phyloP scores from a whole-genome alignment of 768 basidiomycete genomes.

The Lepiota subincarnata region DNA sequence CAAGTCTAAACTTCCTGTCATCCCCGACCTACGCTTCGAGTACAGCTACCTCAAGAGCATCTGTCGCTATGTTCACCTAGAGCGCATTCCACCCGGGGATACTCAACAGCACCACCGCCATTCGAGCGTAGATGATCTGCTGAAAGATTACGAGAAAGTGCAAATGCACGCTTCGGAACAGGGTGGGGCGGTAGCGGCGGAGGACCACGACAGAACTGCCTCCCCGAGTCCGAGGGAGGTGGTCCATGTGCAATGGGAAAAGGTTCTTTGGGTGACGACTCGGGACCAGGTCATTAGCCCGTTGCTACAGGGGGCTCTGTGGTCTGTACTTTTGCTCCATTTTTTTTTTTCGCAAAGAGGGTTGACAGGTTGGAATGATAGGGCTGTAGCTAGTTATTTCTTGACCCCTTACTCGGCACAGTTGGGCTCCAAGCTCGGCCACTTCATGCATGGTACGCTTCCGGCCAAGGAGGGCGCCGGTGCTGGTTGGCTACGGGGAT shows the following conservation, averaged over 20 bases:
- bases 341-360: not conserved
- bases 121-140: constrained; percentile 14
- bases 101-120: constrained; percentile 24
- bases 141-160: constrained; percentile 27
- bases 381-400: constrained; percentile 44
- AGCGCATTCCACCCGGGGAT: constrained; percentile 18
- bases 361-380: constrained; percentile 17
- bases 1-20: constrained; percentile 62
- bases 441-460: constrained; percentile 22
- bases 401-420: constrained; percentile 35
- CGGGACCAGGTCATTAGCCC: constrained; percentile 70
- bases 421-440: constrained; percentile 31
- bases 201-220: constrained; percentile 1
- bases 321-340: constrained; percentile 37
- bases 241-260: constrained; percentile 50
- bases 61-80: constrained; percentile 35
- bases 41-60: constrained; percentile 64
- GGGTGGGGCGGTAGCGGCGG: constrained; percentile 18
- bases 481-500: constrained; percentile 38
- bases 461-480: constrained; percentile 35
- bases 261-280: constrained; percentile 57
- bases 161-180: constrained; percentile 15
- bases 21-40: constrained; percentile 78
- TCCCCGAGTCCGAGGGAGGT: constrained; percentile 23
- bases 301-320: constrained; percentile 60